Evolutionary conservation across 1,284 basidiomycete species (phyloP), one percentile per base, ranked within the genome.

Genomic region (Naganishia liquefaciens): DNA sequence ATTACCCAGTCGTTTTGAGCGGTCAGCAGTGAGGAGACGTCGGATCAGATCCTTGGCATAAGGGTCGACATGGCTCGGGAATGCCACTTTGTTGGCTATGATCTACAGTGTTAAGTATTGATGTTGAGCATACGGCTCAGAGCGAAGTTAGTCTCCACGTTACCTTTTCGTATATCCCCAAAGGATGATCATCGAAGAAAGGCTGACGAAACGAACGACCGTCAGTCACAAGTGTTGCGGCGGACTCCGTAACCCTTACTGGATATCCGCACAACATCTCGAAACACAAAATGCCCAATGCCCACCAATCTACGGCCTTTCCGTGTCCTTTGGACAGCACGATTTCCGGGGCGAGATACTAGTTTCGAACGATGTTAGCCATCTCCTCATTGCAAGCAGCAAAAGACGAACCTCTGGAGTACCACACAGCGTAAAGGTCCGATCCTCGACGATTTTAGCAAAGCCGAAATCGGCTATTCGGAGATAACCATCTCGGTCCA

Each of bases 401-500:
- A 25, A 43, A n/a, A n/a, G 15, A 55, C 63, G 33, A n/a, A 65
- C 63, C 21, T 66, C 64, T 23, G 64, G 64, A 21, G 64, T 66
- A 5, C 64, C 79, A 66, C 80, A 80, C 7, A 81, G 69, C 1
- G 80, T 81, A 58, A 78, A 81, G 6, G 80, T 81, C 19, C 80
- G 70, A 64, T 80, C 79, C 39, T 77, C 73, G 28, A 83, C 79
- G 23, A 79, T 70, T 68, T 82, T 81, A 25, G 81, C 81, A 63
- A 83, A 83, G 1, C 82, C 82, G 68, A 83, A 83, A 71, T 83
- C 82, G 4, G 82, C 80, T 50, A 82, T 79, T 40, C 79, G 74
- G 1, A 80, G 70, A 66, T 80, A 80, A 15, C 80, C 81, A 30
- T 73, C 68, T 25, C 75, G 66, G 66, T 80, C 81, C 13, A 83